phyloP scores from a whole-genome alignment of 2,329 filamentous ascomycete genomes.

The Ophiostoma fasciatum region DNA sequence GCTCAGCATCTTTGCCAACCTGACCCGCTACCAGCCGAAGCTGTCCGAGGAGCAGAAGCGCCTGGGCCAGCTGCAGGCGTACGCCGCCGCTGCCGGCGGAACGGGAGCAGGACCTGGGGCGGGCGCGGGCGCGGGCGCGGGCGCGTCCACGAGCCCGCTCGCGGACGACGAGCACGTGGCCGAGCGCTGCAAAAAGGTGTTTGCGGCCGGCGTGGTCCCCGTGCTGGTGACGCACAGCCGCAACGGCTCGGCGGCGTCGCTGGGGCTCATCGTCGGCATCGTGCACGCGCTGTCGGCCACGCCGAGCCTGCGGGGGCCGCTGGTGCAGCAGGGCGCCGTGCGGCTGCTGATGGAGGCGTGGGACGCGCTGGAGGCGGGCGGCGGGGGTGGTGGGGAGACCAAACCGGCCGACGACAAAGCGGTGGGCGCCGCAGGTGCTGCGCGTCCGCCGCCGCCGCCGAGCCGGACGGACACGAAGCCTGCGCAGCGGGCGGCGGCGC shows the following conservation, averaged over 20 bases:
- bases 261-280: slow-evolving; percentile 61
- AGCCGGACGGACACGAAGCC: too few species aligned
- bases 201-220: slow-evolving; percentile 64
- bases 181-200: slow-evolving; percentile 59
- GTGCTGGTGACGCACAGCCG: slow-evolving; percentile 65
- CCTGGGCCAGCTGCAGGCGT: slow-evolving; percentile 83
- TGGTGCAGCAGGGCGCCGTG: slow-evolving; percentile 89
- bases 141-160: slow-evolving; percentile 38
- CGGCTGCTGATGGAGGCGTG: slow-evolving; percentile 65
- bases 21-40: slow-evolving; percentile 65
- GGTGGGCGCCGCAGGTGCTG: too few species aligned
- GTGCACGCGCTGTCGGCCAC: slow-evolving; percentile 63
- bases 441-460: too few species aligned
- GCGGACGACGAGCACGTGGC: slow-evolving; percentile 65
- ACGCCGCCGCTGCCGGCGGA: slow-evolving; percentile 68
- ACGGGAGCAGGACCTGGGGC: slow-evolving; percentile 35
- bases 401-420: too few species aligned
- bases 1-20: slow-evolving; percentile 70
- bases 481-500: slow-evolving; percentile 50
- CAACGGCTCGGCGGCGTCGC: slow-evolving; percentile 52
- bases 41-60: slow-evolving; percentile 85
- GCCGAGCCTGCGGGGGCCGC: slow-evolving; percentile 56
- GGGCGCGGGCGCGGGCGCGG: slow-evolving; percentile 27
- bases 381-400: too few species aligned
- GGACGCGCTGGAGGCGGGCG: slow-evolving; percentile 30